Evolutionary conservation across 225 moss, liverwort and hornwort genomes (phyloP), one percentile per base, ranked within the genome.

Genomic region (Ulota crispa): DNA sequence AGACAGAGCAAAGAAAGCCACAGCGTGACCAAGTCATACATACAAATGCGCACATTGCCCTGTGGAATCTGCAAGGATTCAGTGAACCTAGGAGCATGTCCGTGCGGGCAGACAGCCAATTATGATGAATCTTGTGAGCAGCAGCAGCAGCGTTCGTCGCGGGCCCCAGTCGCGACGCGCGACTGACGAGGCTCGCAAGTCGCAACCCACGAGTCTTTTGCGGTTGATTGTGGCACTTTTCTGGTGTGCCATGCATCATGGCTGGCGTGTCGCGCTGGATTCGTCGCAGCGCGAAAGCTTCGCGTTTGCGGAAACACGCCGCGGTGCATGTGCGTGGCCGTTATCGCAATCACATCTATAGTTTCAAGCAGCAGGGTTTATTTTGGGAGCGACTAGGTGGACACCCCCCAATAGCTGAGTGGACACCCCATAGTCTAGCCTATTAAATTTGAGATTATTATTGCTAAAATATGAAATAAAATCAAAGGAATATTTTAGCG

Each of bases 41-140:
- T 9, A 39, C 39, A 39, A 39, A 28, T 3, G 23, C 23, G 4
- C n/a, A 32, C 18, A 16, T 50, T 64, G 50, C 66, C 77, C 16
- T 27, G 37, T 54, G 68, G 78, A 80, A 79, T 70, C 80, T 30
- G 39, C 70, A 37, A 21, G 41, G 82, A 86, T 78, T 63, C 78
- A 54, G 62, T 73, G 85, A 82, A 82, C 85, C 78, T 86, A 74
- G 54, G 74, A 78, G 55, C 18, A 30, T 23, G 68, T 78, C 82
- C 26, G 78, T 24, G 57, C 68, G 0, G 7, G n/a, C 24, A 18
- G 39, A 6, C 15, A 27, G 62, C 21, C 37, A 47, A 27, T 36
- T 2, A 34, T 19, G 36, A 7, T 78, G 82, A 85, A 85, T 82
- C 85, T 85, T 41, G 59, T 28, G 67, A n/a, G 50, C 11, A 15